These are phyloP conservation scores for Lepraria neglecta DNA, from an alignment of 495 filamentous ascomycete genomes.

Conservation along the genomic window DNA sequence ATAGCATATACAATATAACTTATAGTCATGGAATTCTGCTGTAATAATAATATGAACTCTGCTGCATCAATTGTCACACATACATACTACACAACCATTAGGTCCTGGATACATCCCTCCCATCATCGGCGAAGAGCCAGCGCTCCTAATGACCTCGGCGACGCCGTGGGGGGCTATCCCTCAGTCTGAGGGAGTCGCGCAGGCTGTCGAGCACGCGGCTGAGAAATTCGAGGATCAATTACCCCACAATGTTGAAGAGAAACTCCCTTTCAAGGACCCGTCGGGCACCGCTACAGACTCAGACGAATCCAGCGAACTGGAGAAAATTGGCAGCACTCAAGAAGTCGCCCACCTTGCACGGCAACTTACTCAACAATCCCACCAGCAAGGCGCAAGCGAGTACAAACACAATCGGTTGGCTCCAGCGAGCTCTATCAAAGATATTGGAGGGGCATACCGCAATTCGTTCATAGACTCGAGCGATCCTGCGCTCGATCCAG, in stretches of 20 bases:
- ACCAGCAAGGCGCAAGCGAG: neutral
- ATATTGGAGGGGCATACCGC: constrained; percentile 31
- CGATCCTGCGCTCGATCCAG: constrained; percentile 44
- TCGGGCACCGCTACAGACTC: constrained; percentile 12
- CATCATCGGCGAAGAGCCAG: neutral
- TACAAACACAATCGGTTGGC: neutral
- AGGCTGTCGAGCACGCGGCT: constrained; percentile 13
- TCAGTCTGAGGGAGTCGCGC: constrained; percentile 23
- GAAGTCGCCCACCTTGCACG: constrained; percentile 43
- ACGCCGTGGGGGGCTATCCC: constrained; percentile 23
- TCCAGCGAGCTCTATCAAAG: constrained; percentile 32
- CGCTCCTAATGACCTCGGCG: constrained; percentile 11
- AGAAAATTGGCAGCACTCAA: constrained; percentile 35
- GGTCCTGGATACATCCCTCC: neutral
- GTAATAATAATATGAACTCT: neutral
- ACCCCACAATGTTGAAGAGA: neutral
- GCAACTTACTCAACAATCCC: constrained; percentile 42
- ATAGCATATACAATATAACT: neutral
- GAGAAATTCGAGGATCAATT: constrained; percentile 19
- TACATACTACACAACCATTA: neutral
- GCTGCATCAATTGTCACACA: neutral
- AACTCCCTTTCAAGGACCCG: neutral
- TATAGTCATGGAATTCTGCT: neutral
- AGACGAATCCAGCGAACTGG: constrained; percentile 24
- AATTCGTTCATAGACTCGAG: constrained; percentile 43